Evolutionary conservation across 1,284 basidiomycete species (phyloP).

Genomic region (Heliocybe sulcata): DNA sequence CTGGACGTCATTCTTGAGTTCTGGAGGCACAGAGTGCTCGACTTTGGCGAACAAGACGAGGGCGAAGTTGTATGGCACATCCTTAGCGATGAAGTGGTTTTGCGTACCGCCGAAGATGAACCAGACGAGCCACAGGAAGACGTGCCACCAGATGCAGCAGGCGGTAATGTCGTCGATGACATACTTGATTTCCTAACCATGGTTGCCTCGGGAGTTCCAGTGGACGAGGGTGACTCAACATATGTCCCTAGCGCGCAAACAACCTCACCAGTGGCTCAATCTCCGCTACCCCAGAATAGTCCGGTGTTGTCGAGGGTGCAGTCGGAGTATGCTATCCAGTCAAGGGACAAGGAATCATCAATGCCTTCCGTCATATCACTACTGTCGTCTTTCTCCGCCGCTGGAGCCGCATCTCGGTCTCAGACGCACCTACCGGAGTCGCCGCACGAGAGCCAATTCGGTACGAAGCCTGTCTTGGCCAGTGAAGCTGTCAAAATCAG

Average conservation of each 20-base stretch:
- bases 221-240: neutral
- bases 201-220: slow-evolving; percentile 14
- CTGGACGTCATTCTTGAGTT: slow-evolving; percentile 50
- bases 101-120: slow-evolving; percentile 35
- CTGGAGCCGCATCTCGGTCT: slow-evolving; percentile 38
- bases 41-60: slow-evolving; percentile 26
- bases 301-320: slow-evolving; percentile 50
- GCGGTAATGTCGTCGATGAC: slow-evolving; percentile 25
- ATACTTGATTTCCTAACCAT: slow-evolving; percentile 12
- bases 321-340: slow-evolving; percentile 34
- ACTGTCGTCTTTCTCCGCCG: slow-evolving; percentile 49
- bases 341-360: slow-evolving; percentile 34
- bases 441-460: slow-evolving; percentile 11
- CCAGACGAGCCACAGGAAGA: slow-evolving; percentile 17
- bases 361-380: slow-evolving; percentile 59
- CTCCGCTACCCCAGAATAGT: slow-evolving; percentile 28
- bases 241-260: slow-evolving; percentile 2
- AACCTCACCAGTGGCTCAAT: slow-evolving; percentile 10
- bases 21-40: slow-evolving; percentile 33
- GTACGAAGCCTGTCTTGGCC: neutral
- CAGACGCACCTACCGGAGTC: slow-evolving; percentile 36
- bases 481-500: neutral
- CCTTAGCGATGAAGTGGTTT: slow-evolving; percentile 53
- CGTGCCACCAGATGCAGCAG: slow-evolving; percentile 13
- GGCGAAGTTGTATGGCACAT: slow-evolving; percentile 52